These are phyloP conservation scores for Beauveria rudraprayagi DNA, from an alignment of 2,329 filamentous ascomycete genomes.

Conservation along the genomic window DNA sequence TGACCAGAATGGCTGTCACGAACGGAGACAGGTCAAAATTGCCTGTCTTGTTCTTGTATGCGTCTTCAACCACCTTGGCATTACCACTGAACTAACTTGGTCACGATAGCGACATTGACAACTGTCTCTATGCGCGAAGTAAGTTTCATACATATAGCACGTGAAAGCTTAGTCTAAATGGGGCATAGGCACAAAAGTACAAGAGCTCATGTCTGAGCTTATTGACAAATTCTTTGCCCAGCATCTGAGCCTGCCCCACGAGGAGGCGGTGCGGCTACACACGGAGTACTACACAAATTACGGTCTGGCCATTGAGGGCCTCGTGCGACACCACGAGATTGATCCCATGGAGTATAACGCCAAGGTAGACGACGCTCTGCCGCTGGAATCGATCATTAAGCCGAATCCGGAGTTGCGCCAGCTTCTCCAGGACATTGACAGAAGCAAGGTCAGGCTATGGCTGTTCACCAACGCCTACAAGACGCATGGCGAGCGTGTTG, in stretches of 20 bases:
- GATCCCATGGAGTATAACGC: slow-evolving; percentile 90
- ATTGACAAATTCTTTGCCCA: slow-evolving; percentile 59
- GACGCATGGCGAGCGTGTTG: slow-evolving; percentile 75
- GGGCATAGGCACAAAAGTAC: slow-evolving; percentile 61
- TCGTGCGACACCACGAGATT: slow-evolving; percentile 90
- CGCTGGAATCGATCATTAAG: slow-evolving; percentile 75
- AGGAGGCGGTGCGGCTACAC: slow-evolving; percentile 82
- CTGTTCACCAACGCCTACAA: slow-evolving; percentile 95
- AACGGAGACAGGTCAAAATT: slow-evolving; percentile 27
- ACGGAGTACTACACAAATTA: slow-evolving; percentile 92
- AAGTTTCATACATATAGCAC: slow-evolving; percentile 21
- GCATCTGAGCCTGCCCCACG: slow-evolving; percentile 64
- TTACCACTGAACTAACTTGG: neutral
- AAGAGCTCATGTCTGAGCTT: slow-evolving; percentile 78
- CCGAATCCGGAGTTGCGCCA: slow-evolving; percentile 66
- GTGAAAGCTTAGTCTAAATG: slow-evolving; percentile 1
- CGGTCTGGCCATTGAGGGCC: slow-evolving; percentile 91
- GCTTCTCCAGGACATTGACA: slow-evolving; percentile 77
- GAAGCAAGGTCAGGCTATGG: slow-evolving; percentile 77
- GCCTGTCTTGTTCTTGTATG: slow-evolving; percentile 38
- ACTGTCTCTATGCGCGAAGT: slow-evolving; percentile 91
- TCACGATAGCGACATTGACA: slow-evolving; percentile 80
- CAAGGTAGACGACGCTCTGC: slow-evolving; percentile 90
- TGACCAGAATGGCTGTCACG: slow-evolving; percentile 22
- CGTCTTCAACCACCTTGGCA: neutral